phyloP scores from a whole-genome alignment of 1,139 yeast genomes.

The Nadsonia starkeyi-henricii region DNA sequence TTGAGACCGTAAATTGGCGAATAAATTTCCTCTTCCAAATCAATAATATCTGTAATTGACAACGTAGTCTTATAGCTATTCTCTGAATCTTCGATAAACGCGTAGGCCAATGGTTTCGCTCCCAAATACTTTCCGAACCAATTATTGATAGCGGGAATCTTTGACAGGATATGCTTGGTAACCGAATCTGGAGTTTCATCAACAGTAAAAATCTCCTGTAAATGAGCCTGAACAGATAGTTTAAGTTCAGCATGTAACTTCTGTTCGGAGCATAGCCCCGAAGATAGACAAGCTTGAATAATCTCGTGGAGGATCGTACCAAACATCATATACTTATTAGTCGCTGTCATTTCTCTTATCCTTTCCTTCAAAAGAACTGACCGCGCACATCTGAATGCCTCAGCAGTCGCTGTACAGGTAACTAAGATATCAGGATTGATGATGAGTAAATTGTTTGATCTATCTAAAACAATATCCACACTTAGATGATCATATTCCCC shows the following conservation, averaged over 20 bases:
- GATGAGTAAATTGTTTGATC: conserved; percentile 31
- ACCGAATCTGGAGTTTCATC: conserved; percentile 38
- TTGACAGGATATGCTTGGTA: conserved; percentile 33
- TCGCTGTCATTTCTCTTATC: conserved; percentile 40
- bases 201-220: conserved; percentile 44
- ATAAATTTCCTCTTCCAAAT: conserved; percentile 83
- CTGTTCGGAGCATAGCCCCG: conserved; percentile 27
- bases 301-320: conserved; percentile 74
- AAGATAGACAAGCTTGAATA: conserved; percentile 49
- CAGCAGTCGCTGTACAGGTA: conserved; percentile 72
- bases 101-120: conserved; percentile 14
- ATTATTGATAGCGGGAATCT: conserved; percentile 41
- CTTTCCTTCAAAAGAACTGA: conserved; percentile 48
- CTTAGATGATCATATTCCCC: neutral
- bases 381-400: conserved; percentile 59
- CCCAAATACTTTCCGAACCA: conserved; percentile 46
- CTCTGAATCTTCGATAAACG: conserved; percentile 3
- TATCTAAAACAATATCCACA: neutral
- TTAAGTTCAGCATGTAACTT: conserved; percentile 7
- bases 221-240: conserved; percentile 28
- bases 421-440: conserved; percentile 75
- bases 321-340: conserved; percentile 46
- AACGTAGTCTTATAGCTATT: conserved; percentile 10
- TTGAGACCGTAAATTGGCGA: conserved; percentile 85
- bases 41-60: conserved; percentile 51